phyloP scores from a whole-genome alignment of 352 stramenopile species.

The Pythium brassicae region DNA sequence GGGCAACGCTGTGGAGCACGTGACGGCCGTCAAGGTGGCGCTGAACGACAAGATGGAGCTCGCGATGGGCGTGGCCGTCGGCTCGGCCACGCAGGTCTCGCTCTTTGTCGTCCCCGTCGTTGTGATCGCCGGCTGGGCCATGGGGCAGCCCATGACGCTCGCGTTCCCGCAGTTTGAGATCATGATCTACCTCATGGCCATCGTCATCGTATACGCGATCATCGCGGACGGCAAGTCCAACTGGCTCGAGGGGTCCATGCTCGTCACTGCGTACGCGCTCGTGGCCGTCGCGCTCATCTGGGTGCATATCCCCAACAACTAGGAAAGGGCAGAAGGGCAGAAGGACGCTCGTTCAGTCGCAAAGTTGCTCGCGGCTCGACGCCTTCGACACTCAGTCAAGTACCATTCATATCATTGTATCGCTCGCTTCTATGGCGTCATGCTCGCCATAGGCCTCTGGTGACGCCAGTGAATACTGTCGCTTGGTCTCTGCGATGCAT shows the following conservation, averaged over 20 bases:
- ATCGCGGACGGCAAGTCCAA: conserved; percentile 90
- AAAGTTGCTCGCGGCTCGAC: no score
- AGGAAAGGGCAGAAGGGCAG: conserved; percentile 6
- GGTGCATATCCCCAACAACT: conserved; percentile 57
- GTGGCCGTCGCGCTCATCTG: conserved; percentile 81
- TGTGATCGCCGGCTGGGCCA: conserved; percentile 92
- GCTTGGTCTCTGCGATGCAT: no score
- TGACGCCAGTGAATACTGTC: no score
- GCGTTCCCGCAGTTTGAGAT: conserved; percentile 97
- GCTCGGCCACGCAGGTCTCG: conserved; percentile 95
- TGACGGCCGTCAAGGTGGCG: conserved; percentile 95
- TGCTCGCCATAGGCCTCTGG: no score
- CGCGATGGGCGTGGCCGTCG: conserved; percentile 97
- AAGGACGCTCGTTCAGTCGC: background rate
- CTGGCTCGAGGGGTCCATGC: conserved; percentile 90
- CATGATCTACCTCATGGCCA: conserved; percentile 93
- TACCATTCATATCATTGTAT: no score
- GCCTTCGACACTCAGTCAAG: no score
- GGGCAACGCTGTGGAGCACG: conserved; percentile 98
- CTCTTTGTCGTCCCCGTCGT: conserved; percentile 96
- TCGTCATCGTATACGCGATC: conserved; percentile 94
- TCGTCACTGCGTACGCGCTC: conserved; percentile 89
- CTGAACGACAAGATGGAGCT: conserved; percentile 99
- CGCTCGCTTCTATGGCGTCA: no score
- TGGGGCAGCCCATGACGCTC: conserved; percentile 93